Conservation (phyloP, 1,139 yeast genomes). For the Candida labiduridarum region DNA sequence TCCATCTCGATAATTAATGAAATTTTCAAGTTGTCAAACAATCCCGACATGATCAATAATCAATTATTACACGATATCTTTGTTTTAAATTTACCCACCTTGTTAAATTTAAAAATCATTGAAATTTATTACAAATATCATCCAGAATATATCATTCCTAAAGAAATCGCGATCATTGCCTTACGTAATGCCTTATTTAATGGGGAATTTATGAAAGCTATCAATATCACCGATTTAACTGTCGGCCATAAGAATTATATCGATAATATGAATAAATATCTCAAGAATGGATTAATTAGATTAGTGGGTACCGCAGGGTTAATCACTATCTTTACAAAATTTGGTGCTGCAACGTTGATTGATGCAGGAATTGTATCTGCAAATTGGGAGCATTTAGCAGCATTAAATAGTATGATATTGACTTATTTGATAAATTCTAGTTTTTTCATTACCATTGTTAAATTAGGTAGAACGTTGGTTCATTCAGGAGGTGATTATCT, state of each 20-base stretch:
- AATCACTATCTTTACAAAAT: conserved; percentile 39
- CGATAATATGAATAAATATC: conserved; percentile 27
- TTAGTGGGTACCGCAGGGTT: conserved; percentile 37
- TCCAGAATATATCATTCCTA: conserved; percentile 38
- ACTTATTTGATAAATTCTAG: conserved; percentile 67
- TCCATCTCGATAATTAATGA: conserved; percentile 16
- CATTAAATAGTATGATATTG: conserved; percentile 62
- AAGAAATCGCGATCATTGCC: conserved; percentile 58
- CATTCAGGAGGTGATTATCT: conserved; percentile 57
- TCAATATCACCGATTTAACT: conserved; percentile 61
- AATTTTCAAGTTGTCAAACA: conserved; percentile 23
- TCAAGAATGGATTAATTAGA: conserved; percentile 31
- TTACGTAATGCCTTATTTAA: conserved; percentile 60
- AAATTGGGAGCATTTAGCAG: conserved; percentile 46
- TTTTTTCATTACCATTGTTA: conserved; percentile 59
- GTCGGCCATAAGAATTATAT: conserved; percentile 59
- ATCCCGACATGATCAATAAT: conserved; percentile 20
- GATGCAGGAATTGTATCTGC: conserved; percentile 36
- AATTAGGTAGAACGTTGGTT: conserved; percentile 52
- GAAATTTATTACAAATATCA: conserved; percentile 38
- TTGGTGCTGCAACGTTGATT: conserved; percentile 39
- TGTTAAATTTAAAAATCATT: conserved; percentile 32
- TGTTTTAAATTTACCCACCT: conserved; percentile 36
- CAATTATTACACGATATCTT: conserved; percentile 33
- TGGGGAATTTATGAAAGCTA: conserved; percentile 60